Conservation (phyloP, 2,329 filamentous ascomycete species). For the Onygena corvina region DNA sequence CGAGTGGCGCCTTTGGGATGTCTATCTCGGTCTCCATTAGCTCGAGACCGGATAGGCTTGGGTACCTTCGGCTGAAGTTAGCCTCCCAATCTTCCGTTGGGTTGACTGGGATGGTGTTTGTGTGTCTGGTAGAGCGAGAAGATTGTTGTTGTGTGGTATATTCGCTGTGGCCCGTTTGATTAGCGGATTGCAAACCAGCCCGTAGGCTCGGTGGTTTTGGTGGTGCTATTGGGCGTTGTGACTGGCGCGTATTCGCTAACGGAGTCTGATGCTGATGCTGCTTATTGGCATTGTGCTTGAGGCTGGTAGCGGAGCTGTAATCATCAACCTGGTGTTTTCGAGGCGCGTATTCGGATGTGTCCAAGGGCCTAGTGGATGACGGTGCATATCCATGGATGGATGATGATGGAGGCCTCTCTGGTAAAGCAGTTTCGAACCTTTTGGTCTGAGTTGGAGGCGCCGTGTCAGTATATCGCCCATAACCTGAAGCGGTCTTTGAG, state of each 20-base stretch:
- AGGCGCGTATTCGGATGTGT: slow-evolving; percentile 1
- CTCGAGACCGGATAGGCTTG: slow-evolving; percentile 72
- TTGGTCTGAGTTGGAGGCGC: slow-evolving; percentile 31
- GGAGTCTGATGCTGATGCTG: slow-evolving; percentile 19
- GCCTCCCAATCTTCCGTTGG: slow-evolving; percentile 49
- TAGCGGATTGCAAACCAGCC: slow-evolving; percentile 29
- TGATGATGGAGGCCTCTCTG: slow-evolving; percentile 12
- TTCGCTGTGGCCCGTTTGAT: slow-evolving; percentile 18
- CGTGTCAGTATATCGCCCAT: slow-evolving; percentile 67
- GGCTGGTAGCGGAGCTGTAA: not conserved
- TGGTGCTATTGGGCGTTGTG: slow-evolving; percentile 42
- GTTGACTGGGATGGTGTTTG: not conserved
- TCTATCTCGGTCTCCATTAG: slow-evolving; percentile 64
- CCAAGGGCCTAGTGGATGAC: not conserved
- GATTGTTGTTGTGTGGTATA: slow-evolving; percentile 23
- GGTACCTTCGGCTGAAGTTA: slow-evolving; percentile 75
- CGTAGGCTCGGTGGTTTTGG: slow-evolving; percentile 51
- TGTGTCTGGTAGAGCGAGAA: not conserved
- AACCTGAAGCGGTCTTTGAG: slow-evolving; percentile 68
- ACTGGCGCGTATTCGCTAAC: slow-evolving; percentile 22
- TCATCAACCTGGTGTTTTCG: slow-evolving; percentile 11
- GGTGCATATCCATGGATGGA: not conserved
- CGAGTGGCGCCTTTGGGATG: slow-evolving; percentile 24
- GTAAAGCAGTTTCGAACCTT: slow-evolving; percentile 18
- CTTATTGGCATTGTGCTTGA: slow-evolving; percentile 8